A percentile compares a stretch with the other conserved stretches of the same genome.
Evolutionary conservation across 768 basidiomycete genomes (phyloP).

Genomic region (Fomitopsis pulvina): DNA sequence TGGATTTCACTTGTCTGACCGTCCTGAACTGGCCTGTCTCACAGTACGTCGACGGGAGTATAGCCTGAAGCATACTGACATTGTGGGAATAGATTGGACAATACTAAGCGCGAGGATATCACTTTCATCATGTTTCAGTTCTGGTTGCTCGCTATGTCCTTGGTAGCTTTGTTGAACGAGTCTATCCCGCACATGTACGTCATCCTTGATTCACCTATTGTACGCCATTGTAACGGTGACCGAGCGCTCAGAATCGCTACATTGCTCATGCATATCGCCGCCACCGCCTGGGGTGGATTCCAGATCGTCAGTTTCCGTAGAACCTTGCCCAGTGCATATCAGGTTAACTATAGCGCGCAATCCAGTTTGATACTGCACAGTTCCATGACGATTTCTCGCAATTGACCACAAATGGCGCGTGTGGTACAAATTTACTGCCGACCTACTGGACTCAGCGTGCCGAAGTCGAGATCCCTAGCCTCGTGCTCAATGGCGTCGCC

Average conservation of each 20-base stretch:
- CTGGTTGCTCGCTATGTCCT: conserved; percentile 75
- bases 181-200: conserved; percentile 68
- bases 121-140: conserved; percentile 74
- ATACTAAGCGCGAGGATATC: conserved; percentile 74
- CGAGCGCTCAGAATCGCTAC: conserved; percentile 42
- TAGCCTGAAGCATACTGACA: not conserved
- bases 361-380: conserved; percentile 36
- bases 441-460: conserved; percentile 58
- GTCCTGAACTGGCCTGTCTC: conserved; percentile 66
- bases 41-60: conserved; percentile 37
- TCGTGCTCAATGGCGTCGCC: conserved; percentile 56
- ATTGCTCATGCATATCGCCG: conserved; percentile 64
- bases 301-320: conserved; percentile 38
- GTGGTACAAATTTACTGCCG: conserved; percentile 49
- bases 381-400: conserved; percentile 53
- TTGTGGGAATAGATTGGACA: conserved; percentile 40
- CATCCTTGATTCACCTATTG: not conserved
- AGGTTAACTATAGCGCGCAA: not conserved
- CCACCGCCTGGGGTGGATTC: conserved; percentile 66
- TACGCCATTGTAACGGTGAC: not conserved
- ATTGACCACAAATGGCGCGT: conserved; percentile 60
- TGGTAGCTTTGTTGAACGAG: conserved; percentile 66
- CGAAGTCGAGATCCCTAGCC: conserved; percentile 54
- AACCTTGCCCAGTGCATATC: not conserved
- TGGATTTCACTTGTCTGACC: conserved; percentile 37